Base-by-base conservation (phyloP, 305 asterid species). In the Fraxinus angustifolia region DNA sequence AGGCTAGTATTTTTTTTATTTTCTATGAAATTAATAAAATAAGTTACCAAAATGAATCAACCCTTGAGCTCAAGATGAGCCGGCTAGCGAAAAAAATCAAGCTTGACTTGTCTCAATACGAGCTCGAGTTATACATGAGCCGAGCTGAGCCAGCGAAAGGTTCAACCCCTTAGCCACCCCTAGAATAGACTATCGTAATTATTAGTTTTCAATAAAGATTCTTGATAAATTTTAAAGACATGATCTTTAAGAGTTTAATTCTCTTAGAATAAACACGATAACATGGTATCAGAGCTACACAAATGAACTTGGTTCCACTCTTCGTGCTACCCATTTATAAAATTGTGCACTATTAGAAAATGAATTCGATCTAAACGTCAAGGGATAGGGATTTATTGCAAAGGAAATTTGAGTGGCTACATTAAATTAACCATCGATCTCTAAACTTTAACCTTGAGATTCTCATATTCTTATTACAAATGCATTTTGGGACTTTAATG, bases 401-500 rank as follows among this genome's bases (percentile, higher is more conserved):
- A 56, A 56, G 28, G 8, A 56, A 19, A 56, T 56, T 56, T 56
- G 28, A 56, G 67, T 56, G 28, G 28, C 2, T 6, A 56, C 1
- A 76, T 68, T 71, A n/a, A 72, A 70, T 34, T 72, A 68, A 79
- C 79, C 40, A 79, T 48, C 87, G 83, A 77, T 81, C 77, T 75
- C 67, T 81, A 79, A 77, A 53, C 78, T 42, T 36, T 78, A 7
- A 33, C 53, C 77, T 83, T 65, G 86, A 84, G 87, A 84, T 85
- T 81, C 85, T 81, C 88, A 81, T 81, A 86, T 83, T 81, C 90
- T 83, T 62, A 23, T 60, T 60, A 7, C 30, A 33, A 11, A 17
- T 70, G 26, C 78, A n/a, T 11, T 80, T 82, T 82, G 84, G 85
- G 83, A 67, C 77, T 83, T 79, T 88, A 42, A 81, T 60, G 87